Conservation (phyloP, 352 stramenopile species). For the Hyaloperonospora brassicae region DNA sequence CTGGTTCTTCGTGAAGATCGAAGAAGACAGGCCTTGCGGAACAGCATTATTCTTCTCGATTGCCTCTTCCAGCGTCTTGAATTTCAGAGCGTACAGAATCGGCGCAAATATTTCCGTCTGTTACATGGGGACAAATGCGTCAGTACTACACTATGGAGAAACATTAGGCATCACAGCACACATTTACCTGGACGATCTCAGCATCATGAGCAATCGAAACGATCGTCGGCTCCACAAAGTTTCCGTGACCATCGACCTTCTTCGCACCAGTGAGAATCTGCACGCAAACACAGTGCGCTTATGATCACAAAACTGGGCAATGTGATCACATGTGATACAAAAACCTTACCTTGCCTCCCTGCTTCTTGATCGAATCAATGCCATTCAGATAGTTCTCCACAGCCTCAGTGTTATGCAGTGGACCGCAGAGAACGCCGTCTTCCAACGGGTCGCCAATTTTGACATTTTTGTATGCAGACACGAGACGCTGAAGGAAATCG, state of each 20-base stretch:
- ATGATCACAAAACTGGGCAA: conserved; percentile 3
- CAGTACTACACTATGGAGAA: background rate
- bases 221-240: conserved; percentile 90
- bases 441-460: conserved; percentile 87
- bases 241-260: conserved; percentile 59
- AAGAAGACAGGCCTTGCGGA: conserved; percentile 87
- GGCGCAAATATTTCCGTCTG: conserved; percentile 89
- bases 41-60: conserved; percentile 90
- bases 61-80: conserved; percentile 84
- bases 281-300: conserved; percentile 9
- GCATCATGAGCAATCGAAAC: conserved; percentile 75
- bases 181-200: conserved; percentile 61
- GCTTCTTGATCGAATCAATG: conserved; percentile 77
- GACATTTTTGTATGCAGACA: conserved; percentile 81
- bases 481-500: conserved; percentile 76
- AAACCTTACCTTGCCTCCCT: conserved; percentile 70
- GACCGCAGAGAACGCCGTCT: conserved; percentile 77
- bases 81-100: conserved; percentile 88
- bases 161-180: background rate
- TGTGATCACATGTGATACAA: conserved; percentile 2
- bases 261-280: conserved; percentile 85
- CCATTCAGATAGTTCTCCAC: conserved; percentile 83
- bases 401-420: conserved; percentile 58
- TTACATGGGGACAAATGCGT: background rate
- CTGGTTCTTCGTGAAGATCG: conserved; percentile 89